Conservation (phyloP, 345 rosid genomes). For the Angophora floribunda region DNA sequence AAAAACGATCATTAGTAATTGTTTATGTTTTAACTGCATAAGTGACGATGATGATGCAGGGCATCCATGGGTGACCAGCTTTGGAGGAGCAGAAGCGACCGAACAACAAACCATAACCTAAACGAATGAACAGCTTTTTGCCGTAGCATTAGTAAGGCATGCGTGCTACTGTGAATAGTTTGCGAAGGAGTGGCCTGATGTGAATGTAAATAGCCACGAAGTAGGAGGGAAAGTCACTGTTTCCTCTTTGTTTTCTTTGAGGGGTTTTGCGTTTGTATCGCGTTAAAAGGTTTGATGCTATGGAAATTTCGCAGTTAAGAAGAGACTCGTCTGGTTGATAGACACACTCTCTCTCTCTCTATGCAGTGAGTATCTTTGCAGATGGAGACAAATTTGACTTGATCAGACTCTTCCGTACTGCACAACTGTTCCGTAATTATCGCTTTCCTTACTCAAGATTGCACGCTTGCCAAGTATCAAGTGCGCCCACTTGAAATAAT, state of each 20-base stretch:
- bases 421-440: background rate
- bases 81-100: background rate
- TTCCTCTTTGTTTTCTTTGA: background rate
- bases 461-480: background rate
- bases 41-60: conserved; percentile 5
- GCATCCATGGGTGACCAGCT: conserved; percentile 23
- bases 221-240: background rate
- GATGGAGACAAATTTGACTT: background rate
- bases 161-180: background rate
- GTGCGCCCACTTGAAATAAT: background rate
- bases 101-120: background rate
- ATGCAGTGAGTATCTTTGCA: background rate
- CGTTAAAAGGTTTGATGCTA: background rate
- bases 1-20: background rate
- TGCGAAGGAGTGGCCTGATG: background rate
- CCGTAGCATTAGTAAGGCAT: background rate
- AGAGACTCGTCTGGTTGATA: background rate
- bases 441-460: background rate
- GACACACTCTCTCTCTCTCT: background rate
- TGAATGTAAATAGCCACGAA: background rate
- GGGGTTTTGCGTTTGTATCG: background rate
- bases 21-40: background rate
- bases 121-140: background rate
- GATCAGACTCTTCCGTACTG: background rate
- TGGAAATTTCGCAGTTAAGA: background rate